Base-by-base conservation (phyloP, 768 basidiomycete species). In the Kwoniella botswanensis region DNA sequence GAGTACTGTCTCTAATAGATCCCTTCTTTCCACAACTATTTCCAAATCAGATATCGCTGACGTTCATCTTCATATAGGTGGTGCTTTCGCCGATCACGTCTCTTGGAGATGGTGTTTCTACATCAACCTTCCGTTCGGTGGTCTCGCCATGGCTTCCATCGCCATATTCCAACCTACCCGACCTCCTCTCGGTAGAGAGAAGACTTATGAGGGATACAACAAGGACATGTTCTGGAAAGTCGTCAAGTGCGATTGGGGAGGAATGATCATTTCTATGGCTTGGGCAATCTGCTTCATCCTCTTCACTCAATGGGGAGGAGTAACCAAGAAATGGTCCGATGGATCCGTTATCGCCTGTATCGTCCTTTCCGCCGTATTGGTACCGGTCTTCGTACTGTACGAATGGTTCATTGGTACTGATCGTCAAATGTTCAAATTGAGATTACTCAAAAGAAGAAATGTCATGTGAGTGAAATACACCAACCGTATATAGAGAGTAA, bases 51-150 rank as follows among this genome's bases (percentile, higher is more conserved):
- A 26, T 26, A 26, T 26, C 26, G 26, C 21, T 29, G 15, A 22
- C 46, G 62, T 46, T 63, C 22, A 29, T 24, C 0, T 46, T 5
- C 6, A n/a, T 29, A 15, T 21, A 63, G 46, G 46, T 18, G 46
- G 46, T 10, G 46, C 46, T 26, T 65, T 54, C 42, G 46, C 86
- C 4, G 85, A 86, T 71, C 82, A 86, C 53, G 73, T 84, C 9
- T 58, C 82, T 7, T 87, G 86, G 87, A 77, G 86, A 71, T 87
- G 86, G 86, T 75, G 85, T 57, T 87, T 87, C 77, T 87, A 85
- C 79, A 86, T 86, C 67, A 85, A 84, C 70, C 68, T 81, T n/a
- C 79, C 66, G 6, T 63, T 81, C 68, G 82, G 82, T 61, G 82
- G 80, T 21, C 50, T 83, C 55, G 79, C 79, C 46, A 35, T 80